A percentile compares a stretch with the other conserved stretches of the same genome.
Evolutionary conservation across 495 filamentous ascomycete genomes (phyloP).

Genomic region (Symbiotaphrina buchneri): DNA sequence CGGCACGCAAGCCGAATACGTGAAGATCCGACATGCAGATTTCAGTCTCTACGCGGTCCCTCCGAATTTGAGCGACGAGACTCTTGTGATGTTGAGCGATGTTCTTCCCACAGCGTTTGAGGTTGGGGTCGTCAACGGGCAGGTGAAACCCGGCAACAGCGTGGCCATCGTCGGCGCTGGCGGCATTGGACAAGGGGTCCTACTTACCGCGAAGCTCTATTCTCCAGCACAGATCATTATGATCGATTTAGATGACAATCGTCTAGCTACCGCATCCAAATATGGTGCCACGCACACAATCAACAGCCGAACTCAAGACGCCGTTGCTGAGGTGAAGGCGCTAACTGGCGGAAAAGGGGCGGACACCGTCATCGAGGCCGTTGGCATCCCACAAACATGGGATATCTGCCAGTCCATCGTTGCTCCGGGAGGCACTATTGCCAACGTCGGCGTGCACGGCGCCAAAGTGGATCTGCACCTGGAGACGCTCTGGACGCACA

Average conservation of each 20-base stretch:
- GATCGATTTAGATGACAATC: slow-evolving; percentile 19
- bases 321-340: slow-evolving; percentile 12
- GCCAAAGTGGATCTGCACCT: no score
- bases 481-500: no score
- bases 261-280: slow-evolving; percentile 17
- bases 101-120: slow-evolving; percentile 26
- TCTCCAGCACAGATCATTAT: slow-evolving; percentile 19
- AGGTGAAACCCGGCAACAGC: slow-evolving; percentile 17
- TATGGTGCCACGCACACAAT: slow-evolving; percentile 22
- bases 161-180: slow-evolving; percentile 28
- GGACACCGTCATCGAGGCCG: slow-evolving; percentile 30
- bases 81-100: slow-evolving; percentile 20
- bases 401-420: slow-evolving; percentile 23
- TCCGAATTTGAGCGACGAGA: slow-evolving; percentile 13
- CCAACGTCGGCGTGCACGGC: slow-evolving; percentile 28
- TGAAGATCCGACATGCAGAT: slow-evolving; percentile 21
- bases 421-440: slow-evolving; percentile 23
- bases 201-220: slow-evolving; percentile 23
- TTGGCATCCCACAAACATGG: slow-evolving; percentile 24
- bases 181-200: slow-evolving; percentile 23
- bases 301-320: slow-evolving; percentile 9
- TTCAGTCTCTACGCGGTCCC: slow-evolving; percentile 18
- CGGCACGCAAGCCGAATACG: slow-evolving; percentile 27
- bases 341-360: slow-evolving; percentile 22
- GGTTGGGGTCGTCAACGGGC: slow-evolving; percentile 21